These are phyloP conservation scores for Corylus heterophylla DNA, from an alignment of 306 rosid genomes.

Conservation along the genomic window DNA sequence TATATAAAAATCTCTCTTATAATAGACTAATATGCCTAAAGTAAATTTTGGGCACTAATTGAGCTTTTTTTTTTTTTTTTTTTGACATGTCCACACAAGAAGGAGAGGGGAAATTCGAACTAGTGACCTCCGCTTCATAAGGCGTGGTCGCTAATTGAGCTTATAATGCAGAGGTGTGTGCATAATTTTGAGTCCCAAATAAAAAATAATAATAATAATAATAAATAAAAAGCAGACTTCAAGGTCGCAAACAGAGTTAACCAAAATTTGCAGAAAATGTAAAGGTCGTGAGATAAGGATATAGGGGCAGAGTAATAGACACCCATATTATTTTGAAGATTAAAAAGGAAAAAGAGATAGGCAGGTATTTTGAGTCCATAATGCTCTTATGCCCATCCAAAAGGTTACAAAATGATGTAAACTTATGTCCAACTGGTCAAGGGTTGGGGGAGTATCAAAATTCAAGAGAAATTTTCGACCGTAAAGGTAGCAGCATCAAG, in stretches of 20 bases:
- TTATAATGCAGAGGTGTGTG: too few relatives aligned
- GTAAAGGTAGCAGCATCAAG: not conserved
- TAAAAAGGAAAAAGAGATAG: not conserved
- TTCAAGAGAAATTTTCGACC: not conserved
- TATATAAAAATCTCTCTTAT: too few relatives aligned
- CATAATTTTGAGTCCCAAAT: too few relatives aligned
- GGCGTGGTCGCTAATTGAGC: too few relatives aligned
- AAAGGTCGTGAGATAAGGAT: not conserved
- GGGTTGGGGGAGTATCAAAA: not conserved
- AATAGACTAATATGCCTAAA: too few relatives aligned
- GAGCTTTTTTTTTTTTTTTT: too few relatives aligned
- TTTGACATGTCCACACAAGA: too few relatives aligned
- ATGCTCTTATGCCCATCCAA: not conserved
- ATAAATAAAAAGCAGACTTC: too few relatives aligned
- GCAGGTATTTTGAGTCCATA: not conserved
- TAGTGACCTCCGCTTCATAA: too few relatives aligned
- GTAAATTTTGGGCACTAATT: too few relatives aligned
- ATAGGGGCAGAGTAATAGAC: not conserved
- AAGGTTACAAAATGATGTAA: not conserved
- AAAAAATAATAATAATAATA: too few relatives aligned
- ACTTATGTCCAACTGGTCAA: not conserved
- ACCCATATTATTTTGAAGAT: not conserved
- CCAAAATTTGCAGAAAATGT: not conserved
- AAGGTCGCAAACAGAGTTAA: not conserved
- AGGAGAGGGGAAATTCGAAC: too few relatives aligned